Conservation (phyloP, 352 stramenopile genomes). For the Pythium utonaiense region DNA sequence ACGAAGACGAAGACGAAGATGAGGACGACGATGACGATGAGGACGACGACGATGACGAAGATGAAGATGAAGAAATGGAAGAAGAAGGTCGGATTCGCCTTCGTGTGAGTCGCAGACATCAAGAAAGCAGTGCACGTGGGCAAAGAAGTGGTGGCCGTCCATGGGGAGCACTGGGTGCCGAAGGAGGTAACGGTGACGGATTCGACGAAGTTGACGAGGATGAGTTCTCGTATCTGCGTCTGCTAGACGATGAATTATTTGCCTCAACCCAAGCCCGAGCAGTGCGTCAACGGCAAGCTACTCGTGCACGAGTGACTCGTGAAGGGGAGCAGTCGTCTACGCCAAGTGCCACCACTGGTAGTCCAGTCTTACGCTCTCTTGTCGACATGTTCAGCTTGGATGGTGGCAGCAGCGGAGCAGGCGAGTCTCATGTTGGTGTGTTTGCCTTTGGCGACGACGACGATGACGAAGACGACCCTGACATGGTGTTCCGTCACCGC, state of each 20-base stretch:
- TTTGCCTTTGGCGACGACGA: constrained; percentile 31
- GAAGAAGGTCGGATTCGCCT: constrained; percentile 56
- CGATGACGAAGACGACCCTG: constrained; percentile 31
- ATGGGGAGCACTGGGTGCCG: constrained; percentile 70
- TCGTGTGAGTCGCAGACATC: constrained; percentile 26
- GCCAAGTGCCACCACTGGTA: not conserved
- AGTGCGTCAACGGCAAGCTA: not conserved
- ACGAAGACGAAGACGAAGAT: constrained; percentile 45
- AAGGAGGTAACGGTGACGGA: constrained; percentile 51
- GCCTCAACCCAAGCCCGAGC: constrained; percentile 16
- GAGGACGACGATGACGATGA: constrained; percentile 57
- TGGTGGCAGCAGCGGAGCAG: constrained; percentile 3
- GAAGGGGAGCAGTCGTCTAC: constrained; percentile 1
- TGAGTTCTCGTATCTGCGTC: constrained; percentile 77
- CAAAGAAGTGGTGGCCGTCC: constrained; percentile 35
- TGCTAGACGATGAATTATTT: constrained; percentile 61
- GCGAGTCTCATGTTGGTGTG: constrained; percentile 11
- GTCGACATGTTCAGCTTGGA: constrained; percentile 30
- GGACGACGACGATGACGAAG: constrained; percentile 47
- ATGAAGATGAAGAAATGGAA: constrained; percentile 68
- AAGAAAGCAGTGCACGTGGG: constrained; percentile 9
- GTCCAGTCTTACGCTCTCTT: constrained; percentile 20
- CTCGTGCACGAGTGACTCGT: not conserved
- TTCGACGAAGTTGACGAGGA: constrained; percentile 82
- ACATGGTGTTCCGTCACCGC: constrained; percentile 23